Percentiles rank a stretch among this genome's conserved stretches.
phyloP scores from a whole-genome alignment of 257 asterid genomes.

The Henckelia pumila region DNA sequence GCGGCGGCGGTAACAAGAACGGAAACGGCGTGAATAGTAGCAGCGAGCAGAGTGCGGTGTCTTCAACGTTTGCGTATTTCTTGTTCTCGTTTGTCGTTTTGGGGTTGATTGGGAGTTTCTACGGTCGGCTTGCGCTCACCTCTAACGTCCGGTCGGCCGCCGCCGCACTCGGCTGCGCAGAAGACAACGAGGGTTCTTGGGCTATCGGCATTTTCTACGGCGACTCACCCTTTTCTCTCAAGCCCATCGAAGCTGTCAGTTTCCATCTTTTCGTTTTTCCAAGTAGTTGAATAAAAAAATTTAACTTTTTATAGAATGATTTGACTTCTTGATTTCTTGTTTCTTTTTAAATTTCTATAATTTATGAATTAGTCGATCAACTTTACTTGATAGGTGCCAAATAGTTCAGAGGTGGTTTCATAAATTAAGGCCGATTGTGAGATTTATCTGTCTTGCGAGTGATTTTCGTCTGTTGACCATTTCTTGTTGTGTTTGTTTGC shows the following conservation, averaged over 20 bases:
- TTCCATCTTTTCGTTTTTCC: background rate
- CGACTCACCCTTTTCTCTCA: conserved; percentile 85
- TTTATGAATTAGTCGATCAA: background rate
- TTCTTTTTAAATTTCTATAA: too few species aligned
- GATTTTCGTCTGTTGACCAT: background rate
- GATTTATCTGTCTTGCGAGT: background rate
- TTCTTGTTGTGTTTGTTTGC: background rate
- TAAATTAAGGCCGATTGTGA: background rate
- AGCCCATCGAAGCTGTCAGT: conserved; percentile 87
- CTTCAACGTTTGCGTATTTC: conserved; percentile 58
- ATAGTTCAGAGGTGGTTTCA: background rate
- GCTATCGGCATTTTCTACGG: conserved; percentile 86
- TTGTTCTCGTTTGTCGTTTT: conserved; percentile 55
- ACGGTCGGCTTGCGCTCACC: conserved; percentile 49
- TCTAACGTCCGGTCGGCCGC: conserved; percentile 58
- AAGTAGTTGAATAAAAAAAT: too few species aligned
- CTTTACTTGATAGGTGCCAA: too few species aligned
- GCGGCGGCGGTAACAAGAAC: conserved; percentile 17
- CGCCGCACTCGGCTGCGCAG: conserved; percentile 55
- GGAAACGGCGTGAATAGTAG: conserved; percentile 10
- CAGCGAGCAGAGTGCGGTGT: conserved; percentile 28
- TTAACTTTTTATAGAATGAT: too few species aligned
- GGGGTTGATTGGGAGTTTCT: conserved; percentile 67
- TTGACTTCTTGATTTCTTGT: background rate
- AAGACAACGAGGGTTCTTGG: conserved; percentile 96